Conservation (phyloP, 2,329 filamentous ascomycete species). For the Colletotrichum falcatum region DNA sequence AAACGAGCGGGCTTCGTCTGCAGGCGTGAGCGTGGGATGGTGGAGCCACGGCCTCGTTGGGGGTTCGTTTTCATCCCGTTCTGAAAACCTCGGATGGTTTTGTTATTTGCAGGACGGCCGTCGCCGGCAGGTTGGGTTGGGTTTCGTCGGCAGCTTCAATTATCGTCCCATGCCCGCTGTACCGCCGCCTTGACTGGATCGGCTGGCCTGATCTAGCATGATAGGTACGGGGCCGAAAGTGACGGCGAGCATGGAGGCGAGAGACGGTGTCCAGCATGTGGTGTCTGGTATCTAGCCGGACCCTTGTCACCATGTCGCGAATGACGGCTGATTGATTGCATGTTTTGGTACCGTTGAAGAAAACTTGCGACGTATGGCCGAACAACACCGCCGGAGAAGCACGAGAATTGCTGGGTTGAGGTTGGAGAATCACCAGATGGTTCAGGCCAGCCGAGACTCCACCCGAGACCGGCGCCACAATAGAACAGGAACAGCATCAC, state of each 20-base stretch:
- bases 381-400: slow-evolving; percentile 30
- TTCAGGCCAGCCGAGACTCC: slow-evolving; percentile 10
- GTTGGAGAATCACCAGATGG: slow-evolving; percentile 33
- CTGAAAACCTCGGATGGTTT: neutral
- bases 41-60: slow-evolving; percentile 20
- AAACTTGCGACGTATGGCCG: slow-evolving; percentile 21
- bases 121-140: slow-evolving; percentile 30
- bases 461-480: slow-evolving; percentile 4
- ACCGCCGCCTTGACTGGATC: slow-evolving; percentile 16
- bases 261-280: neutral
- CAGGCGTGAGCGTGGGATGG: slow-evolving; percentile 25
- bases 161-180: slow-evolving; percentile 6
- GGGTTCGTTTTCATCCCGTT: neutral
- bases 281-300: too few relatives aligned
- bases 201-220: slow-evolving; percentile 33
- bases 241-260: slow-evolving; percentile 27
- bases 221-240: slow-evolving; percentile 29
- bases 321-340: neutral
- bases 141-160: slow-evolving; percentile 19
- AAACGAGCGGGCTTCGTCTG: slow-evolving; percentile 13
- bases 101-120: slow-evolving; percentile 19
- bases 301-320: slow-evolving; percentile 8
- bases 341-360: slow-evolving; percentile 22
- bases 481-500: slow-evolving; percentile 23
- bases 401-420: slow-evolving; percentile 16